Percentiles rank a stretch among this genome's conserved stretches.
These are phyloP conservation scores for Elaeagnus macrophylla DNA, from an alignment of 306 rosid genomes.

Conservation along the genomic window DNA sequence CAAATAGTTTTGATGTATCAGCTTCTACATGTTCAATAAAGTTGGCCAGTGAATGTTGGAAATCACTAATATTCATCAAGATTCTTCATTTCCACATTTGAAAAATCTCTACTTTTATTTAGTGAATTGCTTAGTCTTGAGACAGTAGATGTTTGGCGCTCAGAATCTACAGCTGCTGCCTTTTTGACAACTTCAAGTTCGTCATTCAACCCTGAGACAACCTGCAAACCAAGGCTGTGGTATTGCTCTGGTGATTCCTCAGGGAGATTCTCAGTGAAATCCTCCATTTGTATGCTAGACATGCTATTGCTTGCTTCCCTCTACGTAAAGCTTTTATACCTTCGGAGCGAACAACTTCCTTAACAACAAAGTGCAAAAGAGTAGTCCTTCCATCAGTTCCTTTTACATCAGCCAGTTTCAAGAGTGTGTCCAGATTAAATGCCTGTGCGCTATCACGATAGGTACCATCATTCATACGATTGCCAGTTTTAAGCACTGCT, in stretches of 20 bases:
- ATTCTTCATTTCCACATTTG: slow-evolving; percentile 42
- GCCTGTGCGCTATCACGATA: slow-evolving; percentile 94
- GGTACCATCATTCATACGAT: slow-evolving; percentile 95
- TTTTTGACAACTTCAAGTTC: slow-evolving; percentile 59
- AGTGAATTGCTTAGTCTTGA: slow-evolving; percentile 41
- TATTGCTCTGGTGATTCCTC: slow-evolving; percentile 48
- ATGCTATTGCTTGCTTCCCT: slow-evolving; percentile 34
- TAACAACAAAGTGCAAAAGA: slow-evolving; percentile 77
- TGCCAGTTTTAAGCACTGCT: slow-evolving; percentile 94
- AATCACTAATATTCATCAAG: slow-evolving; percentile 49
- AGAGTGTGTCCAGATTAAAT: slow-evolving; percentile 77
- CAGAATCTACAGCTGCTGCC: slow-evolving; percentile 70
- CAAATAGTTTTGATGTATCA: slow-evolving; percentile 38
- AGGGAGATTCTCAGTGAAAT: slow-evolving; percentile 17
- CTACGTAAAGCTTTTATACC: slow-evolving; percentile 55
- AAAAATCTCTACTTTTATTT: slow-evolving; percentile 26
- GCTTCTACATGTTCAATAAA: slow-evolving; percentile 42
- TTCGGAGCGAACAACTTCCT: slow-evolving; percentile 79
- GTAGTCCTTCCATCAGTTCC: slow-evolving; percentile 89
- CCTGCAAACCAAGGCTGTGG: slow-evolving; percentile 55
- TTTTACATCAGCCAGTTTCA: slow-evolving; percentile 82
- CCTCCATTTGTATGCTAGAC: slow-evolving; percentile 36
- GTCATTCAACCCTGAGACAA: slow-evolving; percentile 49
- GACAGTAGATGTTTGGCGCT: slow-evolving; percentile 30
- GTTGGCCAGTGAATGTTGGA: slow-evolving; percentile 22